Evolutionary conservation across 2,329 filamentous ascomycete species (phyloP), one percentile per base, ranked within the genome.

Genomic region (Tolypocladium nubicola): DNA sequence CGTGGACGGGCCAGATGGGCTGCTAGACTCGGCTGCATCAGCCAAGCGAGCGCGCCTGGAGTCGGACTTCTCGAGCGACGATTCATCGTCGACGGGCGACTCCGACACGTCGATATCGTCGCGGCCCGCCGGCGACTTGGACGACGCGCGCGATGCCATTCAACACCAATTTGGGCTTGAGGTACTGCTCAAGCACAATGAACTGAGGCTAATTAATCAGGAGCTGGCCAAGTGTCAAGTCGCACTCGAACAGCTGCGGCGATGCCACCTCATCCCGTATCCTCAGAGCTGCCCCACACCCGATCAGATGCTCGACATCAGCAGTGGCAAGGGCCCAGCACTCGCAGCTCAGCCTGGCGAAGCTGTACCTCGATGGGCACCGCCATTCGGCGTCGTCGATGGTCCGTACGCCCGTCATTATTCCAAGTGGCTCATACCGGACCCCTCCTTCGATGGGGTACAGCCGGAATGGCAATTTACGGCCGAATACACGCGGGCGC

Each of bases 401-500:
- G 94, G 94, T 13, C 92, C 94, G 2, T 97, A 97, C 73, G 87
- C 91, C 60, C 86, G 91, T 64, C 94, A 97, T 75, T 97, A 97
- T 73, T 86, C 90, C 69, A 90, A 89, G 77, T 99, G 94, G 94
- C 83, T 99, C 63, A 86, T 97, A 59, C 89, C 89, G 55, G 91
- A 97, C 72, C 82, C 88, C 58, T 83, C 83, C 53, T 97, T 97
- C 71, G 93, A 97, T 70, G 88, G 87, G 58, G 69, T 79, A 43
- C 73, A 79, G 59, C 75, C 76, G 50, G 76, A 80, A 63, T 71
- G 73, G 65, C 72, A 75, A 58, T 72, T 73, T 38, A 70, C 72
- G 53, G 62, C 70, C 58, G 76, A 78, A 59, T 66, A 70, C 54
- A 67, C 71, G 43, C 73, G 74, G 58, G 71, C 72, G 60, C 79